phyloP scores from a whole-genome alignment of 176 grass and related monocot species.

The Stipa capillata region DNA sequence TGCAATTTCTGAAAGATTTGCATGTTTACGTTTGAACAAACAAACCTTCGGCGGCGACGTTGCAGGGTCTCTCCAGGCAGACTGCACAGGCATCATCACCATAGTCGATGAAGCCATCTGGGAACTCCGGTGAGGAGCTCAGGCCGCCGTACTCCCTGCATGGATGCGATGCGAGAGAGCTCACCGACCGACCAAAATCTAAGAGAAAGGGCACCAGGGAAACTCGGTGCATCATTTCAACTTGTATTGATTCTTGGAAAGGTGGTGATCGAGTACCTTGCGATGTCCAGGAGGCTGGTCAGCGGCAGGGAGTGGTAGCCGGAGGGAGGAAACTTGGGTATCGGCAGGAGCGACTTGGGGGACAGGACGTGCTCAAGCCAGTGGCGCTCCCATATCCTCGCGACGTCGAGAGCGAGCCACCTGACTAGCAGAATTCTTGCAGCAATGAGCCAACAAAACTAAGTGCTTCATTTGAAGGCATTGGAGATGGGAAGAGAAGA shows the following conservation, averaged over 20 bases:
- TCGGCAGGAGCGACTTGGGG: slow-evolving; percentile 41
- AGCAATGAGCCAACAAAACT: neutral
- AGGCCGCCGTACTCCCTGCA: slow-evolving; percentile 48
- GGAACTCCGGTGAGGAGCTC: neutral
- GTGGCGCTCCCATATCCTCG: slow-evolving; percentile 49
- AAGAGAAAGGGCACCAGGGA: neutral
- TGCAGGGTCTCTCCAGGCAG: slow-evolving; percentile 74
- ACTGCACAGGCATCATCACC: slow-evolving; percentile 52
- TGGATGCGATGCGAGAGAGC: too few species aligned
- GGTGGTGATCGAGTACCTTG: slow-evolving; percentile 39
- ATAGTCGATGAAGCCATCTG: slow-evolving; percentile 1
- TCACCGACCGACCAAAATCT: neutral
- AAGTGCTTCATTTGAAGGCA: neutral
- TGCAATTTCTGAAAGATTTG: too few species aligned
- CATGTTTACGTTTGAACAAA: too few species aligned
- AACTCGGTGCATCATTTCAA: neutral
- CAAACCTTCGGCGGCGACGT: slow-evolving; percentile 66
- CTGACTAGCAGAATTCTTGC: slow-evolving; percentile 37
- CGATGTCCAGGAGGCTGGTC: slow-evolving; percentile 42
- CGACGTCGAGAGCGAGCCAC: slow-evolving; percentile 80
- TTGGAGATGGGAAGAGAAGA: neutral
- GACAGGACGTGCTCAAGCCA: slow-evolving; percentile 73
- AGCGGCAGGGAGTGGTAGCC: slow-evolving; percentile 64
- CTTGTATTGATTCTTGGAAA: neutral
- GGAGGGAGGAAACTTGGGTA: slow-evolving; percentile 64